Percentiles rank a stretch among this genome's conserved stretches.
phyloP scores from a whole-genome alignment of 1,139 yeast genomes.

The Hemisphaericaspora subhashii region DNA sequence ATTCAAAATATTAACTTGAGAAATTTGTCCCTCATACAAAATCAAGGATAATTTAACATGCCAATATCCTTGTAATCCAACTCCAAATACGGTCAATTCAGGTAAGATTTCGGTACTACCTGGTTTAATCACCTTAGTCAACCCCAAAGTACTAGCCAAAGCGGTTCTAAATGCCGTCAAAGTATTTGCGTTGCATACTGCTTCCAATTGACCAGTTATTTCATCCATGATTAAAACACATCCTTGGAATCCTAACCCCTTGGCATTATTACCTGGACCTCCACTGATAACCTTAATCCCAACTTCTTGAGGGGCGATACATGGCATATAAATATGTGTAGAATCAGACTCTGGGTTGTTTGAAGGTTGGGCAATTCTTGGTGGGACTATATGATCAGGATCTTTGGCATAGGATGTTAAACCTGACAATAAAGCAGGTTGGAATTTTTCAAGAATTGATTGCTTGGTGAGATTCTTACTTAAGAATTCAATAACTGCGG shows the following conservation, averaged over 20 bases:
- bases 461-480: slow-evolving; percentile 18
- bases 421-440: slow-evolving; percentile 28
- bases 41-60: slow-evolving; percentile 50
- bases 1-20: slow-evolving; percentile 47
- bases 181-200: slow-evolving; percentile 57
- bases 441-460: slow-evolving; percentile 24
- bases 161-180: slow-evolving; percentile 73
- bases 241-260: slow-evolving; percentile 53
- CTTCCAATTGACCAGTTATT: slow-evolving; percentile 49
- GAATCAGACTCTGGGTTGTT: slow-evolving; percentile 31
- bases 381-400: slow-evolving; percentile 36
- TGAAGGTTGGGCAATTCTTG: slow-evolving; percentile 30
- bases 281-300: slow-evolving; percentile 53
- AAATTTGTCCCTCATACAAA: slow-evolving; percentile 36
- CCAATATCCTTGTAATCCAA: slow-evolving; percentile 72
- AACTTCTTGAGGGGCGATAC: slow-evolving; percentile 48
- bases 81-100: slow-evolving; percentile 52
- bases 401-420: slow-evolving; percentile 21
- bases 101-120: slow-evolving; percentile 21
- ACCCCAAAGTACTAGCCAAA: slow-evolving; percentile 52
- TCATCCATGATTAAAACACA: slow-evolving; percentile 51
- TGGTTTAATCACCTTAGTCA: slow-evolving; percentile 34
- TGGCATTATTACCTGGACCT: slow-evolving; percentile 34
- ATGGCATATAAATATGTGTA: slow-evolving; percentile 66
- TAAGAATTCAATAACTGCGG: slow-evolving; percentile 20